phyloP scores from a whole-genome alignment of 2,329 filamentous ascomycete genomes.

The Fusarium dlaminii region DNA sequence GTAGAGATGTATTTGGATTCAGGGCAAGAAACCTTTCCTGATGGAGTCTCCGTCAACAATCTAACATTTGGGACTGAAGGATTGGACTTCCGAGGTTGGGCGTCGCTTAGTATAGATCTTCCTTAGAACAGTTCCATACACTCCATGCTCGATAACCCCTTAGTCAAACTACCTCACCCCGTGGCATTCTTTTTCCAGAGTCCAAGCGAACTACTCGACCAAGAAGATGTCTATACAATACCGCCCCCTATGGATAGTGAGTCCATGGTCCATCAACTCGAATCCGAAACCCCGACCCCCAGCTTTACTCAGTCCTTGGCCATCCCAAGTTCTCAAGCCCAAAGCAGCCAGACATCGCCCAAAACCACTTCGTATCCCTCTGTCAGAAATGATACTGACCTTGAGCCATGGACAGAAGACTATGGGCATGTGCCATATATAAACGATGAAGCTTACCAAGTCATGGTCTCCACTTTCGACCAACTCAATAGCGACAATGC shows the following conservation, averaged over 20 bases:
- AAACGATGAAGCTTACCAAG: background rate
- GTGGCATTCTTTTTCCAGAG: background rate
- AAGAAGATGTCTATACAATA: too few species aligned
- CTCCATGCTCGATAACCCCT: background rate
- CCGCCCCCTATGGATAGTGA: background rate
- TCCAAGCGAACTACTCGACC: background rate
- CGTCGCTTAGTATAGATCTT: background rate
- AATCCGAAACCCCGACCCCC: background rate
- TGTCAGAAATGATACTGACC: background rate
- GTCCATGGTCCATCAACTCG: background rate
- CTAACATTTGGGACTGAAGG: background rate
- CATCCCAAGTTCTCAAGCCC: background rate
- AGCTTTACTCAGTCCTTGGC: background rate
- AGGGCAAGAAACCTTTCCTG: background rate
- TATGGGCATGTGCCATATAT: background rate
- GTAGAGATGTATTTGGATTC: background rate
- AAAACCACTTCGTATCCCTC: too few species aligned
- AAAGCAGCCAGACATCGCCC: background rate
- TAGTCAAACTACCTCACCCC: background rate
- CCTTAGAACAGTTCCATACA: background rate
- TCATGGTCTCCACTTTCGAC: background rate
- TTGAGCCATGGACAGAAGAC: background rate
- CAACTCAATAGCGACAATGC: background rate
- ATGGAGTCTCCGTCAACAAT: background rate
- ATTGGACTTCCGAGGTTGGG: background rate